Conservation (phyloP, 805 yeast genomes). For the Spathaspora boniae region DNA sequence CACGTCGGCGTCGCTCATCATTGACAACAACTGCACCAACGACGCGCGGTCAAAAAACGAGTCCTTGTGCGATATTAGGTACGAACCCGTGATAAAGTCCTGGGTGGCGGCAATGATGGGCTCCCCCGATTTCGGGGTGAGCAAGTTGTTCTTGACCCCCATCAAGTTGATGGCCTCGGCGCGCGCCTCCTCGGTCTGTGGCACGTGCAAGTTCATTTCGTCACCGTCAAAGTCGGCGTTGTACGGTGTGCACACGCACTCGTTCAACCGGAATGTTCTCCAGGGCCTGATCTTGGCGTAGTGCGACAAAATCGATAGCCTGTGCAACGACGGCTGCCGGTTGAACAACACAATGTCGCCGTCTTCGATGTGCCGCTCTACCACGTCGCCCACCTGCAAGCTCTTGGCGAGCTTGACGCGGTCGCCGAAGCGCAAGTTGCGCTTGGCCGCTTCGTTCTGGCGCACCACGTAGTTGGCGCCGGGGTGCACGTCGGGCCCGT, state of each 20-base stretch:
- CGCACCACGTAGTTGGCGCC: slow-evolving; percentile 93
- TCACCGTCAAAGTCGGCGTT: slow-evolving; percentile 99
- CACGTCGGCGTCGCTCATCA: slow-evolving; percentile 91
- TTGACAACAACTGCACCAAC: slow-evolving; percentile 75
- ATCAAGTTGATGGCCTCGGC: slow-evolving; percentile 97
- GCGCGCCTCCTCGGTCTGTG: slow-evolving; percentile 98
- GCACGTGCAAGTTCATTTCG: slow-evolving; percentile 98
- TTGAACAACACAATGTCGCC: slow-evolving; percentile 95
- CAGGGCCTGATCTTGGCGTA: slow-evolving; percentile 95
- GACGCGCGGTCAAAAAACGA: slow-evolving; percentile 86
- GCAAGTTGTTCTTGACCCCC: slow-evolving; percentile 94
- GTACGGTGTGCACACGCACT: slow-evolving; percentile 98
- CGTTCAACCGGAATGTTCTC: slow-evolving; percentile 95
- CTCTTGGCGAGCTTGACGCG: slow-evolving; percentile 70
- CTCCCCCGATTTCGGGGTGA: slow-evolving; percentile 97
- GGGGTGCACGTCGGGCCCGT: slow-evolving; percentile 88
- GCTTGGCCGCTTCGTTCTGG: slow-evolving; percentile 77
- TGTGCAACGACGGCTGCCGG: slow-evolving; percentile 96
- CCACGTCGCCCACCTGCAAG: slow-evolving; percentile 83
- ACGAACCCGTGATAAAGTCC: slow-evolving; percentile 97
- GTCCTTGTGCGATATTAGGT: slow-evolving; percentile 88
- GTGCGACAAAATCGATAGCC: slow-evolving; percentile 91
- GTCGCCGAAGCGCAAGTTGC: slow-evolving; percentile 89
- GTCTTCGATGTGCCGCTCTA: slow-evolving; percentile 95
- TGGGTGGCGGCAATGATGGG: slow-evolving; percentile 99